Evolutionary conservation across 1,139 yeast species (phyloP).

Genomic region (Geotrichum aggregatum): DNA sequence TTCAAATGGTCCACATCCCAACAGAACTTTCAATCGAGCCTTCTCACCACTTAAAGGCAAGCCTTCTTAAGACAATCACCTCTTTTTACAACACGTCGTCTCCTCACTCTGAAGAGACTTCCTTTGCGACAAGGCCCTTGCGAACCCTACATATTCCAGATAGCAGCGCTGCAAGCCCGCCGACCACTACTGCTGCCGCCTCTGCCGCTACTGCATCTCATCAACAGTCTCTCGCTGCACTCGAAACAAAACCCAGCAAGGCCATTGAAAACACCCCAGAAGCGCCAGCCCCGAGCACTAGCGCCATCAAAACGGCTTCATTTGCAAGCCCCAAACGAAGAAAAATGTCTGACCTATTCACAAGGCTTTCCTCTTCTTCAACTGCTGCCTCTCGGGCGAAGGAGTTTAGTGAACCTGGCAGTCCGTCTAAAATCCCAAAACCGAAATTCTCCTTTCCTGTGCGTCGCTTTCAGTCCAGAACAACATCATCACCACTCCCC

Average conservation of each 20-base stretch:
- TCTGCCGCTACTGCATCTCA: not conserved
- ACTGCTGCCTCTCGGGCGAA: slow-evolving; percentile 34
- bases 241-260: not conserved
- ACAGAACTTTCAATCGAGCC: not conserved
- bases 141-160: not conserved
- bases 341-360: slow-evolving; percentile 31
- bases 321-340: slow-evolving; percentile 3
- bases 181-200: not conserved
- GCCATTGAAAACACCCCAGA: not conserved
- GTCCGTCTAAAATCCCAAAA: not conserved
- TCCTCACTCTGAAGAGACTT: not conserved
- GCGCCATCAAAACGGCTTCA: too few relatives aligned
- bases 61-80: not conserved
- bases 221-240: not conserved
- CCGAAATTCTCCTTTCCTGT: not conserved
- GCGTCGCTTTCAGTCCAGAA: not conserved
- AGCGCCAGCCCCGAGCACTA: not conserved
- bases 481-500: slow-evolving; percentile 6
- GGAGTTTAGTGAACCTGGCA: not conserved
- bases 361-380: slow-evolving; percentile 30
- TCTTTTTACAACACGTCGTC: not conserved
- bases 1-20: not conserved
- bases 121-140: not conserved
- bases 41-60: not conserved
- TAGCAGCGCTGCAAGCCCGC: not conserved